phyloP scores from a whole-genome alignment of 345 rosid species.

The Eucalyptus marginata region DNA sequence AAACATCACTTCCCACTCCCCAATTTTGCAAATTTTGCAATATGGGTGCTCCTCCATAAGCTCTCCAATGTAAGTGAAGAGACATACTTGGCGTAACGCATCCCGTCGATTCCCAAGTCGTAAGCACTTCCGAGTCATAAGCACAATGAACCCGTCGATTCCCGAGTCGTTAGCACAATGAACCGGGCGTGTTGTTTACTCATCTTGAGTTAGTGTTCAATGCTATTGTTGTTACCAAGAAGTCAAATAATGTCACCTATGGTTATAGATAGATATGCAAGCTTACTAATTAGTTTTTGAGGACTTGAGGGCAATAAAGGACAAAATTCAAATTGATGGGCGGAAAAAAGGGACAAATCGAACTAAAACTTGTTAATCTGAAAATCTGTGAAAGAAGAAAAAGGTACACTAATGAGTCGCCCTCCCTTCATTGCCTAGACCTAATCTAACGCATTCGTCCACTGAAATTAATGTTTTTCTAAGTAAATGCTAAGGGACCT shows the following conservation, averaged over 20 bases:
- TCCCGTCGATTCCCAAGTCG: neutral
- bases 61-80: neutral
- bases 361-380: neutral
- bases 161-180: neutral
- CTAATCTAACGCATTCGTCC: neutral
- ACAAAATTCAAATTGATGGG: neutral
- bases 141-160: too few species aligned
- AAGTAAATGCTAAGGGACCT: neutral
- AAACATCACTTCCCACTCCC: neutral
- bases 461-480: neutral
- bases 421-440: neutral
- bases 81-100: neutral
- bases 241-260: neutral
- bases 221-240: neutral
- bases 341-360: neutral
- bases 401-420: neutral
- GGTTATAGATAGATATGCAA: neutral
- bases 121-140: neutral
- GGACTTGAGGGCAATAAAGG: neutral
- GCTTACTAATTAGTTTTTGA: neutral
- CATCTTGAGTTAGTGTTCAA: neutral
- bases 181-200: neutral
- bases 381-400: neutral
- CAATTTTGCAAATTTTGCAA: neutral
- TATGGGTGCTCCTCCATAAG: neutral